Evolutionary conservation across 2,329 filamentous ascomycete species (phyloP).

Genomic region (Diaporthe australafricana): DNA sequence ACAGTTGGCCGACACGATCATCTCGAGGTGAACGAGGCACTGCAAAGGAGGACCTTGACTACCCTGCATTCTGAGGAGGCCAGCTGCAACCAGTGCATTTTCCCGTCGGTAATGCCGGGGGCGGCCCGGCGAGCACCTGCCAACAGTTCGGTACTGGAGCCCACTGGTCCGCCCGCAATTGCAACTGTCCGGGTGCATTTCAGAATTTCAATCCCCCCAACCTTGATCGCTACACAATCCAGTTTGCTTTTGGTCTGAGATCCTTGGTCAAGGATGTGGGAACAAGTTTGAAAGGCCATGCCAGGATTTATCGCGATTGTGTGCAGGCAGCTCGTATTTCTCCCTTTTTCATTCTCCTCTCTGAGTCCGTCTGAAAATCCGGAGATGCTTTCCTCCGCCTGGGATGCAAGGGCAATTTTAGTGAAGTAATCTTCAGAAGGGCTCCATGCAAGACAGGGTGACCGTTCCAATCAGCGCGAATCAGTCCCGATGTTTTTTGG

Average conservation of each 20-base stretch:
- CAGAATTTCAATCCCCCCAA: neutral
- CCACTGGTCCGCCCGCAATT: no score
- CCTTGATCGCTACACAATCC: neutral
- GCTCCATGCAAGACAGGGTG: neutral
- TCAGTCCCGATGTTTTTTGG: neutral
- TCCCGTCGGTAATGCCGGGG: neutral
- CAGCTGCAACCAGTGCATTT: neutral
- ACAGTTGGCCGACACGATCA: no score
- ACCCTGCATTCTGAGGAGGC: neutral
- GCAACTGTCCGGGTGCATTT: no score
- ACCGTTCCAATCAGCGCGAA: neutral
- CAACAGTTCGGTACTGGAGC: neutral
- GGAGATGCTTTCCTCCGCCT: neutral
- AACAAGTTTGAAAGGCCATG: neutral
- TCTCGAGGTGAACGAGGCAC: neutral
- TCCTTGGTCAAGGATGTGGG: neutral
- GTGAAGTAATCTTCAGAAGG: constrained; percentile 12
- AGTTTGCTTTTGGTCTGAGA: neutral
- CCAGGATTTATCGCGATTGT: no score
- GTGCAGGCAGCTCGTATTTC: neutral
- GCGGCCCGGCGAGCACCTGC: neutral
- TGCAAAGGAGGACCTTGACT: neutral
- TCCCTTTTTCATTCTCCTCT: neutral
- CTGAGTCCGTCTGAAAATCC: neutral
- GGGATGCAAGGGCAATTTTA: neutral